Evolutionary conservation across 1,284 basidiomycete genomes (phyloP).

Genomic region (Stereum hirsutum): DNA sequence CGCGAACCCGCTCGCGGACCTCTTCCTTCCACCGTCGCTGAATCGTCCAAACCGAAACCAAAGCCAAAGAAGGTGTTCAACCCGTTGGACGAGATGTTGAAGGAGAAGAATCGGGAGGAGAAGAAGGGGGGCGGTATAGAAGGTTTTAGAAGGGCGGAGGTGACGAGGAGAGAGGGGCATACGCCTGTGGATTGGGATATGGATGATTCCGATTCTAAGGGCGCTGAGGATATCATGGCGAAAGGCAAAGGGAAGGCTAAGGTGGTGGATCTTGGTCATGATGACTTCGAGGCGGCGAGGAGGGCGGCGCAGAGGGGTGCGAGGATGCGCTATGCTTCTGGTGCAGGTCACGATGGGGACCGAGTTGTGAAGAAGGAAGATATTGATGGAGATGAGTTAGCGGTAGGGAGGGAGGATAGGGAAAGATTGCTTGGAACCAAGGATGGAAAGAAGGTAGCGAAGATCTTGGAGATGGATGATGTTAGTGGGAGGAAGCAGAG

Average conservation of each 20-base stretch:
- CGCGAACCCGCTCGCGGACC: neutral
- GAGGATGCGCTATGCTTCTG: neutral
- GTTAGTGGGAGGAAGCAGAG: constrained; percentile 13
- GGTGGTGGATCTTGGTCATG: constrained; percentile 21
- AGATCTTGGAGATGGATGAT: constrained; percentile 30
- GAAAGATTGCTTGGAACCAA: constrained; percentile 32
- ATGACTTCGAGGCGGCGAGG: constrained; percentile 14
- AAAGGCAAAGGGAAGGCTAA: neutral
- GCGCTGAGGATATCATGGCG: constrained; percentile 10
- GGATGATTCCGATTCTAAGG: constrained; percentile 26
- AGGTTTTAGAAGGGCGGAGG: constrained; percentile 36
- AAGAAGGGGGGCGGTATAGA: constrained; percentile 32
- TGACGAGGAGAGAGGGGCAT: constrained; percentile 11
- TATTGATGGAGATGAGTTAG: constrained; percentile 21
- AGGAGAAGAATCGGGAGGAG: constrained; percentile 38
- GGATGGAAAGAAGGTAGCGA: constrained; percentile 29
- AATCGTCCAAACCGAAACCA: neutral
- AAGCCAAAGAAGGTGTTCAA: constrained; percentile 3
- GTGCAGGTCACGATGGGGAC: constrained; percentile 9
- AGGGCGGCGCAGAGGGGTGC: constrained; percentile 24
- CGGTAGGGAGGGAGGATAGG: constrained; percentile 25
- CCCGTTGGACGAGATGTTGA: constrained; percentile 27
- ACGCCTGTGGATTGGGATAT: constrained; percentile 12
- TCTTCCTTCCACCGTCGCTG: neutral
- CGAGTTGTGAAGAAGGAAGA: constrained; percentile 15